Conservation (phyloP, 78 protist genomes). For the Chrysochromulina tobinii region DNA sequence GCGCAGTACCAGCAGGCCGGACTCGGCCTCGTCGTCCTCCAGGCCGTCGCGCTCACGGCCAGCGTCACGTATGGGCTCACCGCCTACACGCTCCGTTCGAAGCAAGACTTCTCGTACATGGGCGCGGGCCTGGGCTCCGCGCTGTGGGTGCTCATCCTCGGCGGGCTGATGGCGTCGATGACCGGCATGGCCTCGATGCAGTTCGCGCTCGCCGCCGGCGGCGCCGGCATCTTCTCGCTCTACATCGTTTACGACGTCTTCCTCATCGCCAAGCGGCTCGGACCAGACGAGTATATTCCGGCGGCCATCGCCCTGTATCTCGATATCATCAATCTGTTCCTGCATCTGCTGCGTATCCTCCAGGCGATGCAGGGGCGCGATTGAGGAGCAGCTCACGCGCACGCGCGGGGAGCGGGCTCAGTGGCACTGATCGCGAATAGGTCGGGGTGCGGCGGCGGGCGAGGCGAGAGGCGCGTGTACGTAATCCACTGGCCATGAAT, state of each 20-base stretch:
- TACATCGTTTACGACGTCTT: not conserved
- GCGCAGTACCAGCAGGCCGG: not conserved
- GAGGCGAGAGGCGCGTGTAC: too few relatives aligned
- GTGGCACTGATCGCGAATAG: too few relatives aligned
- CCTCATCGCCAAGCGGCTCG: not conserved
- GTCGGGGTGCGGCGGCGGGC: too few relatives aligned
- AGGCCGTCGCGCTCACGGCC: conserved; percentile 6
- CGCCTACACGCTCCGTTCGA: not conserved
- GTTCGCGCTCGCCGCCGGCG: not conserved
- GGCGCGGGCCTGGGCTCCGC: conserved; percentile 8
- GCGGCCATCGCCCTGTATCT: conserved; percentile 23
- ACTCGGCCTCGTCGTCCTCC: not conserved
- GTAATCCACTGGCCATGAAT: too few relatives aligned
- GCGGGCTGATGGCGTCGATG: not conserved
- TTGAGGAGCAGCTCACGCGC: too few relatives aligned
- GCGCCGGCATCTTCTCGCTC: conserved; percentile 1
- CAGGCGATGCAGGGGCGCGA: not conserved
- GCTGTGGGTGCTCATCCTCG: not conserved
- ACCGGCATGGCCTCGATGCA: not conserved
- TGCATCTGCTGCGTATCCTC: conserved; percentile 1
- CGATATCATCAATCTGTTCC: conserved; percentile 12
- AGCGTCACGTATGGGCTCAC: not conserved
- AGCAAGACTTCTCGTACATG: not conserved
- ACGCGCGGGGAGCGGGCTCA: too few relatives aligned
- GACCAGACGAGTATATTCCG: not conserved